Percentiles rank a stretch among this genome's conserved stretches.
Evolutionary conservation across 768 basidiomycete species (phyloP).

Genomic region (Sporobolomyces pararoseus): DNA sequence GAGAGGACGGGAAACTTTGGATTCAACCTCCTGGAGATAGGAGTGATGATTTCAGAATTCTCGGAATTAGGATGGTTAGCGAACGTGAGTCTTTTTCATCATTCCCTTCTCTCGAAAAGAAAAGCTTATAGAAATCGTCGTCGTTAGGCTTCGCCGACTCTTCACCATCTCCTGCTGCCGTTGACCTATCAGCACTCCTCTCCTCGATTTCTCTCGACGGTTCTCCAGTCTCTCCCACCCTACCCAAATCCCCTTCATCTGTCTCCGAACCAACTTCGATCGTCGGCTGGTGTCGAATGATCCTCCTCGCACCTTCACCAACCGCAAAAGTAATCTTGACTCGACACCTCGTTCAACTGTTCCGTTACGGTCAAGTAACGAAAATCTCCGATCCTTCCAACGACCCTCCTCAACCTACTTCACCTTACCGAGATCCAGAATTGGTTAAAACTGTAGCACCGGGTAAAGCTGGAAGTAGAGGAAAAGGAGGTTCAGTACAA

Average conservation of each 20-base stretch:
- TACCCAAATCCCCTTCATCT: neutral
- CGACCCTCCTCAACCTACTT: conserved; percentile 60
- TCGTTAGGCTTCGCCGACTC: conserved; percentile 60
- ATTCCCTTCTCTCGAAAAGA: conserved; percentile 49
- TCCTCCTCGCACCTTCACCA: conserved; percentile 70
- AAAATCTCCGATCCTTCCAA: conserved; percentile 55
- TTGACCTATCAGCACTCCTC: conserved; percentile 19
- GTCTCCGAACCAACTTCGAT: conserved; percentile 58
- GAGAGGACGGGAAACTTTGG: conserved; percentile 52
- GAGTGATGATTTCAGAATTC: conserved; percentile 60
- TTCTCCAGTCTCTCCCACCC: neutral
- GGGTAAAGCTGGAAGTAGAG: conserved; percentile 58
- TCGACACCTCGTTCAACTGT: conserved; percentile 63
- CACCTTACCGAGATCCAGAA: conserved; percentile 61
- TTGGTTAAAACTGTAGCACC: conserved; percentile 60
- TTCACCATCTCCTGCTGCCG: conserved; percentile 51
- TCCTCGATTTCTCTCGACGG: neutral
- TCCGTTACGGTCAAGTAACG: conserved; percentile 65
- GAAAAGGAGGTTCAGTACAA: conserved; percentile 54
- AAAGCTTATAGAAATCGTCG: too few relatives aligned
- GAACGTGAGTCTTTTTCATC: conserved; percentile 55
- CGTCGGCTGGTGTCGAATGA: conserved; percentile 72
- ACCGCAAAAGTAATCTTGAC: conserved; percentile 61
- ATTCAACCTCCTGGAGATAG: conserved; percentile 58
- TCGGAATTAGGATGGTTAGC: conserved; percentile 67